Conservation (phyloP, 768 basidiomycete genomes). For the Hericium alpestre region DNA sequence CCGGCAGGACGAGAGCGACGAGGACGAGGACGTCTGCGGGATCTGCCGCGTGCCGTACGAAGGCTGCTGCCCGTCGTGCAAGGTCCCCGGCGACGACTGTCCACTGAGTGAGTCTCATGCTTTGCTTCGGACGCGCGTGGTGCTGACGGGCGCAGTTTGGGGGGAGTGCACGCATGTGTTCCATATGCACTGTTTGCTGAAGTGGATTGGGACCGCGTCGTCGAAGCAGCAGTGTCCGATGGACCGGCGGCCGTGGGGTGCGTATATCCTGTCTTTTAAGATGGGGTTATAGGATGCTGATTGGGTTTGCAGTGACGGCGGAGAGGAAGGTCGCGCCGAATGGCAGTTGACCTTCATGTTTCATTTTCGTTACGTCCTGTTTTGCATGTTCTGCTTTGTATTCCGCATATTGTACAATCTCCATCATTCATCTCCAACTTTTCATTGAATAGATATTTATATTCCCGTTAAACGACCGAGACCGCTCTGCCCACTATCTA, state of each 20-base stretch:
- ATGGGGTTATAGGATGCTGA: not conserved
- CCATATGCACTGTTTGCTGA: slow-evolving; percentile 96
- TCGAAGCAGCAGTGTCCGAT: slow-evolving; percentile 98
- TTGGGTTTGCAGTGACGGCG: slow-evolving; percentile 33
- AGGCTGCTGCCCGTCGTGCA: slow-evolving; percentile 91
- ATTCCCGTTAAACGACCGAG: too few species aligned
- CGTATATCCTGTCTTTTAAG: slow-evolving; percentile 18
- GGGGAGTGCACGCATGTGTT: slow-evolving; percentile 96
- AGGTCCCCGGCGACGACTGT: slow-evolving; percentile 93
- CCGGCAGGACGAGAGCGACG: slow-evolving; percentile 35
- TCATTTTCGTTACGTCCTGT: not conserved
- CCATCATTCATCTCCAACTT: not conserved
- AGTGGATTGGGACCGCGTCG: slow-evolving; percentile 85
- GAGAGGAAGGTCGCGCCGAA: slow-evolving; percentile 35
- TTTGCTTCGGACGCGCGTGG: not conserved
- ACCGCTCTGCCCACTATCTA: not conserved
- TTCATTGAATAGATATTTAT: too few species aligned
- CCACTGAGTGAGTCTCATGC: slow-evolving; percentile 60
- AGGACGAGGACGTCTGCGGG: slow-evolving; percentile 65
- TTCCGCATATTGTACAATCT: not conserved
- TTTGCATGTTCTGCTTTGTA: not conserved
- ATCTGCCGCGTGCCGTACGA: slow-evolving; percentile 90
- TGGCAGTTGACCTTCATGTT: slow-evolving; percentile 4
- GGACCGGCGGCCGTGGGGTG: slow-evolving; percentile 91
- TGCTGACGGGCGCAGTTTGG: slow-evolving; percentile 57